Percentiles rank a stretch among this genome's conserved stretches.
Evolutionary conservation across 2,329 filamentous ascomycete genomes (phyloP).

Genomic region (Colletotrichum lentis): DNA sequence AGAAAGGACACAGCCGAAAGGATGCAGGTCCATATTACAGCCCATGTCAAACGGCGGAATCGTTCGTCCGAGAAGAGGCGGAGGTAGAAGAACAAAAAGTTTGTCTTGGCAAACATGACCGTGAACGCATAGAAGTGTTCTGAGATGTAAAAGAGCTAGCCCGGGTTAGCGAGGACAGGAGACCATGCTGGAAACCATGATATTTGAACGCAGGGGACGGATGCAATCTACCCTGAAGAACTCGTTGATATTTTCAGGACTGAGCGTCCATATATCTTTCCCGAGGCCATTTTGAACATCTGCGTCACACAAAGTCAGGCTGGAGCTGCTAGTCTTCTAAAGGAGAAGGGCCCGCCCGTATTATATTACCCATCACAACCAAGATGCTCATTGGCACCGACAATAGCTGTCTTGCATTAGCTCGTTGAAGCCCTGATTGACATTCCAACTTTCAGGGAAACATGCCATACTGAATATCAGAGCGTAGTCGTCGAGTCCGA

Average conservation of each 20-base stretch:
- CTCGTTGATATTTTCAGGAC: conserved; percentile 50
- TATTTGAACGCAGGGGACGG: neutral
- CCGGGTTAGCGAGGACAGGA: neutral
- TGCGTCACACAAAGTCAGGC: neutral
- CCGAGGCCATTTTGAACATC: conserved; percentile 50
- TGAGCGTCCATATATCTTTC: conserved; percentile 56
- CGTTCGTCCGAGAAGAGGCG: conserved; percentile 55
- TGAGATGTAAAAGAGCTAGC: conserved; percentile 49
- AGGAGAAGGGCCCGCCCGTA: neutral
- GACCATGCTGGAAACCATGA: neutral
- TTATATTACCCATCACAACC: conserved; percentile 14
- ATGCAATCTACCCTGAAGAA: conserved; percentile 41
- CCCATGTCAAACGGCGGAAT: conserved; percentile 50
- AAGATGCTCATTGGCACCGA: conserved; percentile 27
- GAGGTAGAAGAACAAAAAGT: conserved; percentile 61
- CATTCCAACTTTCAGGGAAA: neutral
- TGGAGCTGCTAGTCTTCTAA: too few relatives aligned
- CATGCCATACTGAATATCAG: conserved; percentile 22
- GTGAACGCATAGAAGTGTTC: conserved; percentile 53
- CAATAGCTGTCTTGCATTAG: neutral
- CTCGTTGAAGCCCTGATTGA: too few relatives aligned
- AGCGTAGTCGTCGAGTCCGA: conserved; percentile 27
- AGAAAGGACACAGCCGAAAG: conserved; percentile 50
- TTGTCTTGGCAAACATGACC: conserved; percentile 54
- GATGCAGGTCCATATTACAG: conserved; percentile 49